Conservation (phyloP, 2,329 filamentous ascomycete species). For the Ophiobolus disseminans region DNA sequence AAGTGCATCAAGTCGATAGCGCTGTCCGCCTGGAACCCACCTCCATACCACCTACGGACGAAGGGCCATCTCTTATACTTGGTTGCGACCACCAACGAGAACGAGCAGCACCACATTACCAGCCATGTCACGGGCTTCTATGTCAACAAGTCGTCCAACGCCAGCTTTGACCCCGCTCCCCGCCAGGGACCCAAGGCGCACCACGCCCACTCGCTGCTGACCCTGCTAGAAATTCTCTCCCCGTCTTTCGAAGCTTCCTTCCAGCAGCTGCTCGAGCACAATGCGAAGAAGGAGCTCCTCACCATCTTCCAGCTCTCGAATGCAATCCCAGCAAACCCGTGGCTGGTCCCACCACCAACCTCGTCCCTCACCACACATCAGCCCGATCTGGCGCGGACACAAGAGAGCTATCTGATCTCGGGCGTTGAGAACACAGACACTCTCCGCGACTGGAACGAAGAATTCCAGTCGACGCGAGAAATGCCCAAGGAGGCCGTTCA, state of each 20-base stretch:
- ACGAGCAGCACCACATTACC: conserved; percentile 93
- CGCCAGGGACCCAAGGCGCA: conserved; percentile 78
- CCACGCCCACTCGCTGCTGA: conserved; percentile 84
- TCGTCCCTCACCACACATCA: conserved; percentile 74
- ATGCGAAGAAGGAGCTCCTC: conserved; percentile 83
- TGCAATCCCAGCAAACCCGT: conserved; percentile 88
- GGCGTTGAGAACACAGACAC: conserved; percentile 95
- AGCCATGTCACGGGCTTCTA: conserved; percentile 94
- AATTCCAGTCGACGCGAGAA: conserved; percentile 96
- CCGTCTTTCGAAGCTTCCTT: conserved; percentile 82
- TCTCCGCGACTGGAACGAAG: conserved; percentile 97
- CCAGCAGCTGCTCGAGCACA: conserved; percentile 79
- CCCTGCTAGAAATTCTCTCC: conserved; percentile 78
- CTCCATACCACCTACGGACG: conserved; percentile 87
- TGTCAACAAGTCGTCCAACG: conserved; percentile 94
- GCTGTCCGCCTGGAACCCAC: conserved; percentile 94
- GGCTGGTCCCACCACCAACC: conserved; percentile 77
- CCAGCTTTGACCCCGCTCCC: conserved; percentile 91
- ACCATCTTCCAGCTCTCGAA: conserved; percentile 96
- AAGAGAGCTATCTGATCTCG: conserved; percentile 89
- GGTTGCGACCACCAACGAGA: conserved; percentile 86
- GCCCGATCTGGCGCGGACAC: conserved; percentile 84
- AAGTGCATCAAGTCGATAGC: conserved; percentile 91
- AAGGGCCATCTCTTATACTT: conserved; percentile 94
- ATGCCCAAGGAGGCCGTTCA: conserved; percentile 92